These are phyloP conservation scores for Euclidium syriacum DNA, from an alignment of 345 rosid genomes.

Conservation along the genomic window DNA sequence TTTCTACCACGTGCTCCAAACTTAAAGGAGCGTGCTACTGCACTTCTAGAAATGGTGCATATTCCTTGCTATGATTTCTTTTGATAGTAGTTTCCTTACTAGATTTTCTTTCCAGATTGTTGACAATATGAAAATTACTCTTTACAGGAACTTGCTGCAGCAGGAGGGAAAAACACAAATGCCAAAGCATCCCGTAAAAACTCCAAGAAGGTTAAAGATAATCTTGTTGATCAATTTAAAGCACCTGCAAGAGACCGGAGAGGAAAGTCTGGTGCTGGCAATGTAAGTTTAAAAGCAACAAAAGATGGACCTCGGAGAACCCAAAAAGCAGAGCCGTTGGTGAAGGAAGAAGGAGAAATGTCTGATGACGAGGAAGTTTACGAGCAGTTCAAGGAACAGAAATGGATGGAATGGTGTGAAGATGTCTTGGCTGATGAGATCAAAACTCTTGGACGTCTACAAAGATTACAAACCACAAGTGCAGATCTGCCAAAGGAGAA, in stretches of 20 bases:
- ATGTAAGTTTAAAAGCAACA: constrained; percentile 31
- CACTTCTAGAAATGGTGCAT: constrained; percentile 93
- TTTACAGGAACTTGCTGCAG: constrained; percentile 72
- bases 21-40: constrained; percentile 93
- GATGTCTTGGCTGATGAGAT: constrained; percentile 80
- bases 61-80: not conserved
- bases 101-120: not conserved
- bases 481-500: constrained; percentile 97
- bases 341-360: constrained; percentile 99
- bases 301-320: constrained; percentile 57
- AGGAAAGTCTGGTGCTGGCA: constrained; percentile 46
- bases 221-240: constrained; percentile 37
- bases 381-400: constrained; percentile 95
- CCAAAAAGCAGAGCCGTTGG: constrained; percentile 63
- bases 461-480: constrained; percentile 85
- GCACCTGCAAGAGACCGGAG: constrained; percentile 49
- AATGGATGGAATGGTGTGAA: constrained; percentile 99
- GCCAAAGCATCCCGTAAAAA: constrained; percentile 66
- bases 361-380: constrained; percentile 90
- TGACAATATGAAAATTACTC: constrained; percentile 12
- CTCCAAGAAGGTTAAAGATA: constrained; percentile 61
- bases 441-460: constrained; percentile 77
- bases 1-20: constrained; percentile 98
- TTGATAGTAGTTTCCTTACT: no score
- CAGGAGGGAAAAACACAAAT: constrained; percentile 64